phyloP scores from a whole-genome alignment of 176 grass and related monocot species.

The Bromus sterilis region DNA sequence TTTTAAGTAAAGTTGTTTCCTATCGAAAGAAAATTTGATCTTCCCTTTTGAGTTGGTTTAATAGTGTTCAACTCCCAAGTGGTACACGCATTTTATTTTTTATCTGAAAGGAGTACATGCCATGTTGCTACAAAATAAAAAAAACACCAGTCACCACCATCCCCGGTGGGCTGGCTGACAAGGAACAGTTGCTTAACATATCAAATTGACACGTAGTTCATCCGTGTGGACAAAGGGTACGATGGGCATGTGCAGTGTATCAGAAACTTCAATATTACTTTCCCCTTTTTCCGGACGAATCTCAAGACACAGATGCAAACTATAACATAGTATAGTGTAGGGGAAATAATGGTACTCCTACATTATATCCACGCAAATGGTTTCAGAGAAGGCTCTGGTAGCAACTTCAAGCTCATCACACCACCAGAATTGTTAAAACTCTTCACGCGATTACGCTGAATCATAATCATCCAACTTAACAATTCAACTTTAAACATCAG shows the following conservation, averaged over 20 bases:
- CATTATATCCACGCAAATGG: not conserved
- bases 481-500: not conserved
- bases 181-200: not conserved
- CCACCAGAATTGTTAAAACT: not conserved
- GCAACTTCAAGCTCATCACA: not conserved
- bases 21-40: not conserved
- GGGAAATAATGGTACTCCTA: not conserved
- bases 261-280: not conserved
- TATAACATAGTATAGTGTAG: not conserved
- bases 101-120: not conserved
- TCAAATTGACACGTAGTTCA: not conserved
- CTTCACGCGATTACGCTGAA: not conserved
- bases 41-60: conserved; percentile 12
- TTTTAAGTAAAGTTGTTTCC: not conserved
- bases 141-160: conserved; percentile 3
- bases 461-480: too few relatives aligned
- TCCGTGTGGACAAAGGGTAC: not conserved
- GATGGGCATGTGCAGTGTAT: not conserved
- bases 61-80: not conserved
- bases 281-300: not conserved
- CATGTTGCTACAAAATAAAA: not conserved
- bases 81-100: not conserved
- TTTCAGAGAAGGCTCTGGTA: not conserved
- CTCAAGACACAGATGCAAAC: not conserved
- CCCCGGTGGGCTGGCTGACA: not conserved